Evolutionary conservation across 768 basidiomycete species (phyloP).

Genomic region (Sarcomyxa edulis): DNA sequence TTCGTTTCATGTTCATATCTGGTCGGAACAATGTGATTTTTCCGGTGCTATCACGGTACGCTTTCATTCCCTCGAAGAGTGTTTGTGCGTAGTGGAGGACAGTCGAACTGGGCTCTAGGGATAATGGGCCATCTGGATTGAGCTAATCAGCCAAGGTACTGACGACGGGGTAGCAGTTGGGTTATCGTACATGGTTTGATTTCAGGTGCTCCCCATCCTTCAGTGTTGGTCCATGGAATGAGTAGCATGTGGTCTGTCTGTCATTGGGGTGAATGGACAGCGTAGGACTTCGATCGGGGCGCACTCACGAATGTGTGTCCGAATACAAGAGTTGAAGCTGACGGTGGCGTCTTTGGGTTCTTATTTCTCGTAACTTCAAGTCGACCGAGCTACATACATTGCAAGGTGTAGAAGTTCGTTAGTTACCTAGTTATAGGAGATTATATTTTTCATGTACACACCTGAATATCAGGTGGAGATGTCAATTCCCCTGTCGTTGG

Average conservation of each 20-base stretch:
- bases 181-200: conserved; percentile 74
- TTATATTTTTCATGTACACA: too few species aligned
- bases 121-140: conserved; percentile 60
- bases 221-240: conserved; percentile 62
- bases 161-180: too few species aligned
- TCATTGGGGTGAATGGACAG: conserved; percentile 4
- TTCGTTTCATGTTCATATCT: conserved; percentile 96
- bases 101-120: conserved; percentile 69
- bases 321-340: conserved; percentile 67
- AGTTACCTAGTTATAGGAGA: too few species aligned
- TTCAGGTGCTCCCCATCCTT: conserved; percentile 79
- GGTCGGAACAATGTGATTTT: conserved; percentile 85
- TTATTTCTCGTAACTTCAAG: conserved; percentile 44
- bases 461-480: too few species aligned
- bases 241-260: conserved; percentile 88
- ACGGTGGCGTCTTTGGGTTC: conserved; percentile 58
- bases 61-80: conserved; percentile 93
- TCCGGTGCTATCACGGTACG: conserved; percentile 72
- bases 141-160: conserved; percentile 1
- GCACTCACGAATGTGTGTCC: conserved; percentile 79
- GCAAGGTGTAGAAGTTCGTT: too few species aligned
- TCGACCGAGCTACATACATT: conserved; percentile 39
- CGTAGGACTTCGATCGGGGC: conserved; percentile 1
- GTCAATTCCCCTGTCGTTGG: too few species aligned
- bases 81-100: conserved; percentile 93